Evolutionary conservation across 1,139 yeast species (phyloP).

Genomic region (Diutina neorugosa): DNA sequence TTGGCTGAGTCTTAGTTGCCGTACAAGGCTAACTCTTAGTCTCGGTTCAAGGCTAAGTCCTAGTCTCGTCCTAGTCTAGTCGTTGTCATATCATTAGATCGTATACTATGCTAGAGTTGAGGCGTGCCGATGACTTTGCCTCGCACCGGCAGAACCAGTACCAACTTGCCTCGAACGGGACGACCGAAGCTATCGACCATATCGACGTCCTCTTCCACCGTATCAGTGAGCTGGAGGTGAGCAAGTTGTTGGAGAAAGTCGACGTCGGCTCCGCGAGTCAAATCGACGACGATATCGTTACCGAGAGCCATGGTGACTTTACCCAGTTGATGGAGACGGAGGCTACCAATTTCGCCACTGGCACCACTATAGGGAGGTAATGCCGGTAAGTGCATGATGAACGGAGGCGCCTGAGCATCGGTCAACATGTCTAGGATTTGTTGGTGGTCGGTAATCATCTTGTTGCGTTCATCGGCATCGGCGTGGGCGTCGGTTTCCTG

Average conservation of each 20-base stretch:
- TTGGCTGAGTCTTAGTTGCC: neutral
- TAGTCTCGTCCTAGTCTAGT: no score
- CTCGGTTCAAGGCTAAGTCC: no score
- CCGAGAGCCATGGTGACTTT: slow-evolving; percentile 66
- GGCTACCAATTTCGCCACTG: slow-evolving; percentile 55
- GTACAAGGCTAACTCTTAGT: no score
- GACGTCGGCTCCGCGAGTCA: slow-evolving; percentile 53
- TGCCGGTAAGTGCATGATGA: neutral
- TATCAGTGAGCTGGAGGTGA: neutral
- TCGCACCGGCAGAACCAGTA: neutral
- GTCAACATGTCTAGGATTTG: slow-evolving; percentile 19
- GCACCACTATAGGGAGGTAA: neutral
- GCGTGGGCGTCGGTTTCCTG: slow-evolving; percentile 8
- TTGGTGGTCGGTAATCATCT: slow-evolving; percentile 21
- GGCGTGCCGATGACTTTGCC: slow-evolving; percentile 1
- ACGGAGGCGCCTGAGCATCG: neutral
- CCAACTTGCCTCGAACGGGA: neutral
- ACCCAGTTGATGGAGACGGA: slow-evolving; percentile 75
- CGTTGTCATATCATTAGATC: no score
- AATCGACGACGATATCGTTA: slow-evolving; percentile 25
- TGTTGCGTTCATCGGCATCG: slow-evolving; percentile 6
- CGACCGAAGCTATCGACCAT: neutral
- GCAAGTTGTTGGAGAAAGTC: slow-evolving; percentile 65
- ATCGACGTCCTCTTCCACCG: neutral
- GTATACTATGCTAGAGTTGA: neutral